Evolutionary conservation across 169 alveolate species (phyloP).

Genomic region (Theileria parva): DNA sequence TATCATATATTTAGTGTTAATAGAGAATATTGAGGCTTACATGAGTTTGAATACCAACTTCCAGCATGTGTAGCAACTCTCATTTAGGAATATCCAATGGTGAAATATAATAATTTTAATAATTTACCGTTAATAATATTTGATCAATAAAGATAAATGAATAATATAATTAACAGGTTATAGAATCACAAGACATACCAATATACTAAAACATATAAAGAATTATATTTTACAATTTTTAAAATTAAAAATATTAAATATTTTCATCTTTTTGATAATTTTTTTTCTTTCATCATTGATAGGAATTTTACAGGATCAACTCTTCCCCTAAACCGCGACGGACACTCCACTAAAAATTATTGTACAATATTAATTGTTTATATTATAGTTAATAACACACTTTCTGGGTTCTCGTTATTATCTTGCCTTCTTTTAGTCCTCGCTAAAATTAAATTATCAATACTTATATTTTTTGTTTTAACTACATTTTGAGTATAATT

Average conservation of each 20-base stretch:
- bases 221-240: neutral
- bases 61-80: slow-evolving; percentile 91
- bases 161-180: neutral
- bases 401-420: slow-evolving; percentile 16
- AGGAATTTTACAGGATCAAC: slow-evolving; percentile 61
- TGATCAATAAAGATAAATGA: neutral
- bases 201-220: neutral
- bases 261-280: slow-evolving; percentile 15
- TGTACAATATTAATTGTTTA: neutral
- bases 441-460: neutral
- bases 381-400: neutral
- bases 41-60: slow-evolving; percentile 85
- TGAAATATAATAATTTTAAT: neutral
- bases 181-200: neutral
- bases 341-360: neutral
- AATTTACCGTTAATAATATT: neutral
- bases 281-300: slow-evolving; percentile 49
- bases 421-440: slow-evolving; percentile 34
- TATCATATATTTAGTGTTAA: neutral
- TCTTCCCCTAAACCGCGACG: slow-evolving; percentile 44
- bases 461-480: no score
- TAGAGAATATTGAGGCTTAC: slow-evolving; percentile 32
- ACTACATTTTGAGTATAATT: neutral
- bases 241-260: neutral
- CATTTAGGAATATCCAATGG: slow-evolving; percentile 12